Evolutionary conservation across 176 grass and related monocot genomes (phyloP).

Genomic region (Ampelocalamus luodianensis): DNA sequence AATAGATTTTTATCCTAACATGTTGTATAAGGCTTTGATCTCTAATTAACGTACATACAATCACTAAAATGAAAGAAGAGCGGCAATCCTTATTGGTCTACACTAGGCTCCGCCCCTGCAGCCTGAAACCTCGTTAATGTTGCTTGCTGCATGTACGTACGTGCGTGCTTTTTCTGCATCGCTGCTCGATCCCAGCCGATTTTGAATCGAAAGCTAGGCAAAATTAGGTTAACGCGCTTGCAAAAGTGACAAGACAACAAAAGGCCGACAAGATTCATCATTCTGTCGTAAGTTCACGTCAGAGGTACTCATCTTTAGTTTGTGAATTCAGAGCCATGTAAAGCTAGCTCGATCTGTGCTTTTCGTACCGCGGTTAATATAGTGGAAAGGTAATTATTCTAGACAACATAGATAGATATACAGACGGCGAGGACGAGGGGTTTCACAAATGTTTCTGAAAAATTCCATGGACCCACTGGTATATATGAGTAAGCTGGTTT

Average conservation of each 20-base stretch:
- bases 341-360: not conserved
- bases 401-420: no score
- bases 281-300: slow-evolving; percentile 40
- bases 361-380: slow-evolving; percentile 7
- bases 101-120: not conserved
- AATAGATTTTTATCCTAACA: no score
- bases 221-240: not conserved
- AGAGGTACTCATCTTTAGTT: slow-evolving; percentile 33
- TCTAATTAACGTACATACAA: no score
- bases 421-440: not conserved
- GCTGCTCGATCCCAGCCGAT: not conserved
- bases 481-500: not conserved
- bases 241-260: slow-evolving; percentile 13
- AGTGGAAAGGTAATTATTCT: not conserved
- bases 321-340: slow-evolving; percentile 16
- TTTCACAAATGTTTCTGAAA: not conserved
- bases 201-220: not conserved
- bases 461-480: not conserved
- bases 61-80: no score
- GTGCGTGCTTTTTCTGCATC: not conserved
- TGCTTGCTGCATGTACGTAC: not conserved
- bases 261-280: slow-evolving; percentile 49
- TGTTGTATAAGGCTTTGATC: no score
- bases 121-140: not conserved
- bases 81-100: no score